Percentiles rank a stretch among this genome's conserved stretches.
These are phyloP conservation scores for Heliamphora pulchella DNA, from an alignment of 179 eudicot genomes.

Conservation along the genomic window DNA sequence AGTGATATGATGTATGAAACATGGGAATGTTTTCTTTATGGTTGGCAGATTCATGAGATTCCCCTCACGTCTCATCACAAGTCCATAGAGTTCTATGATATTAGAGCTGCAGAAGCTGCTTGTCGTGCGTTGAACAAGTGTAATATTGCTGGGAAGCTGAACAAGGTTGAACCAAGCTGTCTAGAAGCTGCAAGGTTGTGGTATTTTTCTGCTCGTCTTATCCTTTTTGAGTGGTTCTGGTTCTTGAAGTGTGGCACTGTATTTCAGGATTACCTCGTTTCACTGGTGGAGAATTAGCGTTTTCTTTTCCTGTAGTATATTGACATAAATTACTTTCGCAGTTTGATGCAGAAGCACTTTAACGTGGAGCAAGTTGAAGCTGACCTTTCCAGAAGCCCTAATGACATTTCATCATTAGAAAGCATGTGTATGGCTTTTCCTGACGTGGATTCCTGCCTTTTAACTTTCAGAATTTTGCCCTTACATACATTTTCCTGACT, in stretches of 20 bases:
- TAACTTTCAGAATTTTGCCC: neutral
- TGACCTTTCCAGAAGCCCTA: conserved; percentile 4
- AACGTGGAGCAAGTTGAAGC: conserved; percentile 16
- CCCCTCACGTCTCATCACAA: conserved; percentile 37
- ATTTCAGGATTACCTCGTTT: neutral
- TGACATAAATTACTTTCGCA: conserved; percentile 5
- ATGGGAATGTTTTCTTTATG: neutral
- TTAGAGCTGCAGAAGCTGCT: conserved; percentile 71
- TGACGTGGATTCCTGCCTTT: neutral
- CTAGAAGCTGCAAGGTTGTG: conserved; percentile 35
- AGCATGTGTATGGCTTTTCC: conserved; percentile 14
- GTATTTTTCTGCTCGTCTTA: conserved; percentile 14
- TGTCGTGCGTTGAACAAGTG: conserved; percentile 44
- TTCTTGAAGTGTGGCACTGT: neutral
- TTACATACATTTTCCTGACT: neutral
- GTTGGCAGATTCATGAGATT: conserved; percentile 49
- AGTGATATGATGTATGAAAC: conserved; percentile 2
- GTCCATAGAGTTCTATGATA: conserved; percentile 57
- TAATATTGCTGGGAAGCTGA: conserved; percentile 48
- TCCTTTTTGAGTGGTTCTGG: neutral
- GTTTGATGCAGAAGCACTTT: conserved; percentile 14
- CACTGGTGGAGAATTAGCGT: neutral
- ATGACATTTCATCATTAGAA: conserved; percentile 16
- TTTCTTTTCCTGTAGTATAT: neutral
- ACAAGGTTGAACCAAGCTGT: conserved; percentile 41